Conservation (phyloP, 2,329 filamentous ascomycete genomes). For the Cercospora sp. region DNA sequence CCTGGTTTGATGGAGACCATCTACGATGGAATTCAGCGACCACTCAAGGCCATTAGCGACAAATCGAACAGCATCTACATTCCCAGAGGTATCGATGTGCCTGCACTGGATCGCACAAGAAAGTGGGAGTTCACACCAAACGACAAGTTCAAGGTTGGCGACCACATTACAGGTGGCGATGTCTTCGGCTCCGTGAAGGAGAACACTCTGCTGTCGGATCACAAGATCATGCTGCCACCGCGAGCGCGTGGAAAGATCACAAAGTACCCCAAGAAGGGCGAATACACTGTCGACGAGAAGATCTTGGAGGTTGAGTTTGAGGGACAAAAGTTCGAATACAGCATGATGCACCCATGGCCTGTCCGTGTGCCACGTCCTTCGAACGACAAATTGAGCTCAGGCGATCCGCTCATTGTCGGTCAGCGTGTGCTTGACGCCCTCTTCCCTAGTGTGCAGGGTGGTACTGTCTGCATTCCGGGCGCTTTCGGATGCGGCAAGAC, state of each 20-base stretch:
- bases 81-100: constrained; percentile 84
- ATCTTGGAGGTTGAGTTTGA: constrained; percentile 96
- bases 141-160: constrained; percentile 79
- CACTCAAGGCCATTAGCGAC: constrained; percentile 79
- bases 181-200: constrained; percentile 94
- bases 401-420: constrained; percentile 90
- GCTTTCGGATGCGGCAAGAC: constrained; percentile 99
- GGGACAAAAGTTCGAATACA: constrained; percentile 87
- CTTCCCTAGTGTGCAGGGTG: constrained; percentile 94
- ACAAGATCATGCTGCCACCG: constrained; percentile 90
- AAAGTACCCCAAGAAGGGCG: constrained; percentile 82
- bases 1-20: constrained; percentile 98
- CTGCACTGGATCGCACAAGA: constrained; percentile 83
- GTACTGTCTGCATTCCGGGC: constrained; percentile 95
- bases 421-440: constrained; percentile 95
- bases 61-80: constrained; percentile 91
- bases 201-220: constrained; percentile 90
- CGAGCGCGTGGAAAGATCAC: constrained; percentile 90
- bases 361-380: constrained; percentile 92
- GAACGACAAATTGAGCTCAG: constrained; percentile 86
- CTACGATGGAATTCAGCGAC: constrained; percentile 98
- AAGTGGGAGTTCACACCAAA: constrained; percentile 94
- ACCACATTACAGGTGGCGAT: constrained; percentile 95
- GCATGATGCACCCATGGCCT: constrained; percentile 99
- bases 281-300: constrained; percentile 91